Percentiles rank a stretch among this genome's conserved stretches.
phyloP scores from a whole-genome alignment of 2,329 filamentous ascomycete genomes.

The Colletotrichum cuscutae region DNA sequence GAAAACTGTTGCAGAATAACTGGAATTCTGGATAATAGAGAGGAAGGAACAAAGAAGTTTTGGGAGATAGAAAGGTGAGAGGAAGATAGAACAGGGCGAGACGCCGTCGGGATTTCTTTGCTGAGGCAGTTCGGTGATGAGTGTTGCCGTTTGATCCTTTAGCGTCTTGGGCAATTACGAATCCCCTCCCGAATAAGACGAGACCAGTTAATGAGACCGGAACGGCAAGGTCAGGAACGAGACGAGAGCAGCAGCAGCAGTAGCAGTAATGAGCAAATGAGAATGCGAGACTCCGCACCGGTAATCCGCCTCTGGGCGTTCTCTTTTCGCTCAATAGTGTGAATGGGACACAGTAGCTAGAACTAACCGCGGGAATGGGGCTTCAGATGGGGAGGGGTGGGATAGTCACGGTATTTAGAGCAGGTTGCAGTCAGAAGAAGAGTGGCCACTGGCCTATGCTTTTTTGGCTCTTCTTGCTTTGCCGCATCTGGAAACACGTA shows the following conservation, averaged over 20 bases:
- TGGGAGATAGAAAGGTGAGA: not conserved
- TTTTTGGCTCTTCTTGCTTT: slow-evolving; percentile 3
- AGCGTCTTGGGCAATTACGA: slow-evolving; percentile 38
- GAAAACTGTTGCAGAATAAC: slow-evolving; percentile 5
- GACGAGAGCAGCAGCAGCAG: slow-evolving; percentile 21
- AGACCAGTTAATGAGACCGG: slow-evolving; percentile 30
- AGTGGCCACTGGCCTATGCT: slow-evolving; percentile 33
- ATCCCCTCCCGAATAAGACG: slow-evolving; percentile 29
- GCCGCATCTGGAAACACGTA: slow-evolving; percentile 31
- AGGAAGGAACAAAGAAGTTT: slow-evolving; percentile 9
- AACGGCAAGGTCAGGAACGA: slow-evolving; percentile 28
- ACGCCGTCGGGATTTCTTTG: slow-evolving; percentile 12
- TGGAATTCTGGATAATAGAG: not conserved
- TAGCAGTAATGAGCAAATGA: slow-evolving; percentile 13
- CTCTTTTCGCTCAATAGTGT: not conserved
- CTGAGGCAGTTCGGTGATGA: not conserved
- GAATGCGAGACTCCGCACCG: slow-evolving; percentile 7
- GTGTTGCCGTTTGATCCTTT: slow-evolving; percentile 35
- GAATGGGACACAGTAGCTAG: not conserved
- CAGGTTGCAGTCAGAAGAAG: slow-evolving; percentile 3
- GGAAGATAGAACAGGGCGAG: slow-evolving; percentile 13
- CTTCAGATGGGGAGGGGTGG: not conserved
- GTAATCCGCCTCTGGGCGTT: not conserved
- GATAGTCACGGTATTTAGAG: slow-evolving; percentile 28
- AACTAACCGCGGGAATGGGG: not conserved